Conservation (phyloP, 176 grass and related monocot genomes). For the Guadua angustifolia region DNA sequence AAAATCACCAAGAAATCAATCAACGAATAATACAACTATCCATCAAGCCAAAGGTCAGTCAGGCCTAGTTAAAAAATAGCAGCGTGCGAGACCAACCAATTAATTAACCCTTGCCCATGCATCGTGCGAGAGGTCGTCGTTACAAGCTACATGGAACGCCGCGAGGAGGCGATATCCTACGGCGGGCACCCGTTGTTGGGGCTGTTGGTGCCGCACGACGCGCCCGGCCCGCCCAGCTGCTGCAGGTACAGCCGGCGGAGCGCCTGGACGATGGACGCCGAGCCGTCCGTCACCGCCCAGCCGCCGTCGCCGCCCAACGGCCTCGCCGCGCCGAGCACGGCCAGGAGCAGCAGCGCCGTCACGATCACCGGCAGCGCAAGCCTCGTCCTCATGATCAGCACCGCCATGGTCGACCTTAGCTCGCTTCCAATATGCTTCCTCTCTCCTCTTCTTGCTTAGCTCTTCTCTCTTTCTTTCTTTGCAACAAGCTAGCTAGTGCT, state of each 20-base stretch:
- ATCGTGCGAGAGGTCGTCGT: not conserved
- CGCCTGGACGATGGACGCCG: constrained; percentile 35
- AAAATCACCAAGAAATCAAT: not conserved
- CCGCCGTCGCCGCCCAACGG: constrained; percentile 23
- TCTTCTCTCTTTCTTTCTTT: not conserved
- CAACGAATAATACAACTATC: not conserved
- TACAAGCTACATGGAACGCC: not conserved
- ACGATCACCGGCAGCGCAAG: not conserved
- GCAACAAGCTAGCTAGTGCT: constrained; percentile 1
- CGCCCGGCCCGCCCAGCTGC: constrained; percentile 42
- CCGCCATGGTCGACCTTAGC: not conserved
- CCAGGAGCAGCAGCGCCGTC: constrained; percentile 27
- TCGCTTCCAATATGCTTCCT: not conserved
- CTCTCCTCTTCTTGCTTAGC: not conserved
- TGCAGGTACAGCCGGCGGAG: constrained; percentile 54
- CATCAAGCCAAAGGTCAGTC: not conserved
- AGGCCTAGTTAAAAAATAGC: not conserved
- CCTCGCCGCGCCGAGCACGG: constrained; percentile 41
- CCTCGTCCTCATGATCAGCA: not conserved
- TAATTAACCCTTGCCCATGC: not conserved
- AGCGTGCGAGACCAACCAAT: not conserved
- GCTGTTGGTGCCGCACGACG: constrained; percentile 55
- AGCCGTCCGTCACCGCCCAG: constrained; percentile 25
- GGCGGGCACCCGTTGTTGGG: constrained; percentile 55
- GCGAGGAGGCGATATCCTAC: not conserved